Evolutionary conservation across 139 green algal genomes (phyloP).

Genomic region (Picocystis salinarum): DNA sequence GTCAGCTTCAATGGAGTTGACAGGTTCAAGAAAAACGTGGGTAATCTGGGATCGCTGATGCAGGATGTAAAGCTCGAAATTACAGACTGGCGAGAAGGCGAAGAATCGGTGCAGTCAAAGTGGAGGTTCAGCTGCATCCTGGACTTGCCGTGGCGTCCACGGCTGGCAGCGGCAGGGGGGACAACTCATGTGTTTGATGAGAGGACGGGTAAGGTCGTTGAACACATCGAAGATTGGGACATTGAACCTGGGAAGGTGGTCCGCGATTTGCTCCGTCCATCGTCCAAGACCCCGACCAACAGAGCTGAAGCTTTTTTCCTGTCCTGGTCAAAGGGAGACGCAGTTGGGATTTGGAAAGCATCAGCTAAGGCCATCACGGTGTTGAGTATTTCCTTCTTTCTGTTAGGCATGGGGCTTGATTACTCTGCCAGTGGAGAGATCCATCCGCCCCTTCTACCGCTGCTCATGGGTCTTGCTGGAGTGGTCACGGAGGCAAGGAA

Average conservation of each 20-base stretch:
- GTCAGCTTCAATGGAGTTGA: conserved; percentile 20
- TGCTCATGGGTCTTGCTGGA: too few species aligned
- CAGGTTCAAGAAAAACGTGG: conserved; percentile 66
- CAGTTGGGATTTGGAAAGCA: too few species aligned
- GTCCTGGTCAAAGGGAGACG: too few species aligned
- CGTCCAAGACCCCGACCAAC: conserved; percentile 14
- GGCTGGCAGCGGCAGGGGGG: conserved; percentile 33
- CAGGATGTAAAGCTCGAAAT: conserved; percentile 48
- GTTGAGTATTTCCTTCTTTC: too few species aligned
- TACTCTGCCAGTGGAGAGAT: too few species aligned
- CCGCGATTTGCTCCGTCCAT: conserved; percentile 28
- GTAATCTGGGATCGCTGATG: conserved; percentile 59
- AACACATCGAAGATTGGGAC: conserved; percentile 55
- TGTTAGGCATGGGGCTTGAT: too few species aligned
- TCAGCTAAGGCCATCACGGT: too few species aligned
- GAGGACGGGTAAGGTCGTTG: conserved; percentile 25
- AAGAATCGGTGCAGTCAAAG: conserved; percentile 16
- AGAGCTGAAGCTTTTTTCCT: conserved; percentile 21
- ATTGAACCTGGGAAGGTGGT: conserved; percentile 36
- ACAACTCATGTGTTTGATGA: conserved; percentile 46
- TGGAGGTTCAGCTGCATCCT: conserved; percentile 44
- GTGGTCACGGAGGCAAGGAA: too few species aligned
- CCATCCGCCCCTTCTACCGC: too few species aligned
- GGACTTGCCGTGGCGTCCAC: conserved; percentile 36
- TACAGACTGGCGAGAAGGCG: conserved; percentile 26